Percentiles rank a stretch among this genome's conserved stretches.
phyloP scores from a whole-genome alignment of 768 basidiomycete genomes.

The Leucocoprinus sp. region DNA sequence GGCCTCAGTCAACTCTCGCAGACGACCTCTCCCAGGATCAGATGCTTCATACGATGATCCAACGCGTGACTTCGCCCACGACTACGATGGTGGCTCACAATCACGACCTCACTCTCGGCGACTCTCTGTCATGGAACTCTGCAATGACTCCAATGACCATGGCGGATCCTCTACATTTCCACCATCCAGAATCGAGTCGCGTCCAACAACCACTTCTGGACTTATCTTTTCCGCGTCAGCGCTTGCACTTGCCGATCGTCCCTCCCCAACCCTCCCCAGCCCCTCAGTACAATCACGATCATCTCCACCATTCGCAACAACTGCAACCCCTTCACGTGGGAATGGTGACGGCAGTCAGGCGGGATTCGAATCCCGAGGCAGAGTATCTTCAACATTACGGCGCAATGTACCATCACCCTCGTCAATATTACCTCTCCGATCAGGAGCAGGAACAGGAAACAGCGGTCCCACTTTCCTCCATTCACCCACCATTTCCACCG shows the following conservation, averaged over 20 bases:
- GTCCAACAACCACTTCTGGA: conserved; percentile 37
- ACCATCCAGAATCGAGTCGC: conserved; percentile 17
- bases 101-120: conserved; percentile 74
- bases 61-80: conserved; percentile 9
- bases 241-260: conserved; percentile 30
- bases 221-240: conserved; percentile 36
- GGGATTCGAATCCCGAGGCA: conserved; percentile 18
- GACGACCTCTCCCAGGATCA: conserved; percentile 55
- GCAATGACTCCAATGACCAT: conserved; percentile 49
- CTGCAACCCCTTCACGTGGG: conserved; percentile 24
- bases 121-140: conserved; percentile 83
- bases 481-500: conserved; percentile 23
- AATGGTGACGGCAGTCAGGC: conserved; percentile 16
- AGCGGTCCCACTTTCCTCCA: conserved; percentile 16
- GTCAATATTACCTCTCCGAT: conserved; percentile 25
- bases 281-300: conserved; percentile 20
- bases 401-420: conserved; percentile 19
- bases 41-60: conserved; percentile 35
- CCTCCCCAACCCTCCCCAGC: conserved; percentile 17
- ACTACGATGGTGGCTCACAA: conserved; percentile 63
- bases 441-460: conserved; percentile 15
- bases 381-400: conserved; percentile 17
- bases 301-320: conserved; percentile 19
- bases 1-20: conserved; percentile 37
- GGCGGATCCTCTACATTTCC: conserved; percentile 19